A percentile compares a stretch with the other conserved stretches of the same genome.
Evolutionary conservation across 495 filamentous ascomycete genomes (phyloP).

Genomic region (Penicillium dipodomyicola): DNA sequence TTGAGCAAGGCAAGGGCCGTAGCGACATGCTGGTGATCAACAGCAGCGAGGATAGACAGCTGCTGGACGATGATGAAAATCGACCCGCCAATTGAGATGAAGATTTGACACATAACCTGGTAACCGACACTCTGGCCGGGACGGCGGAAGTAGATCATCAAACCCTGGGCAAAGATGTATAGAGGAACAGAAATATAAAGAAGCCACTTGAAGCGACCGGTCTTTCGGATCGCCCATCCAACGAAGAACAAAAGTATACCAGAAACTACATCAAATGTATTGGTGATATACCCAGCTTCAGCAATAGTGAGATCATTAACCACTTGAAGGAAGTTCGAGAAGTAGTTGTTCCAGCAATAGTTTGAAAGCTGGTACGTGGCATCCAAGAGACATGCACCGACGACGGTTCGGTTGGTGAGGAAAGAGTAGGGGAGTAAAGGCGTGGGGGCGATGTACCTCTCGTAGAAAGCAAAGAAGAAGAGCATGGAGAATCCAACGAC

Average conservation of each 20-base stretch:
- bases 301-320: conserved; percentile 55
- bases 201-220: conserved; percentile 50
- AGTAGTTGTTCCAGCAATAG: conserved; percentile 42
- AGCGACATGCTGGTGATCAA: conserved; percentile 61
- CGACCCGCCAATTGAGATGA: conserved; percentile 62
- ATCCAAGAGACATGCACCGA: conserved; percentile 51
- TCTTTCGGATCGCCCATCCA: conserved; percentile 50
- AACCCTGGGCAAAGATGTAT: conserved; percentile 50
- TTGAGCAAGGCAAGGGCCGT: conserved; percentile 58
- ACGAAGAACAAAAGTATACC: conserved; percentile 42
- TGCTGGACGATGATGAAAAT: conserved; percentile 60
- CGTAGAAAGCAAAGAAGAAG: conserved; percentile 54
- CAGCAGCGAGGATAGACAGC: conserved; percentile 62
- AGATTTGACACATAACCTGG: conserved; percentile 68
- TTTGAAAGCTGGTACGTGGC: conserved; percentile 56
- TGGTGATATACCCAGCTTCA: conserved; percentile 51
- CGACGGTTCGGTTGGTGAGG: conserved; percentile 50
- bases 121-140: conserved; percentile 55
- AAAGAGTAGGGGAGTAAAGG: conserved; percentile 53
- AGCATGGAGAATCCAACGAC: conserved; percentile 52
- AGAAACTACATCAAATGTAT: conserved; percentile 48
- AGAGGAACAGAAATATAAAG: conserved; percentile 57
- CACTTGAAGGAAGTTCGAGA: conserved; percentile 64
- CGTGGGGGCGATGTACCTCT: conserved; percentile 48
- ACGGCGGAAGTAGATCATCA: conserved; percentile 64